A percentile compares a stretch with the other conserved stretches of the same genome.
These are phyloP conservation scores for Amanita fuliginea DNA, from an alignment of 768 basidiomycete genomes.

Conservation along the genomic window DNA sequence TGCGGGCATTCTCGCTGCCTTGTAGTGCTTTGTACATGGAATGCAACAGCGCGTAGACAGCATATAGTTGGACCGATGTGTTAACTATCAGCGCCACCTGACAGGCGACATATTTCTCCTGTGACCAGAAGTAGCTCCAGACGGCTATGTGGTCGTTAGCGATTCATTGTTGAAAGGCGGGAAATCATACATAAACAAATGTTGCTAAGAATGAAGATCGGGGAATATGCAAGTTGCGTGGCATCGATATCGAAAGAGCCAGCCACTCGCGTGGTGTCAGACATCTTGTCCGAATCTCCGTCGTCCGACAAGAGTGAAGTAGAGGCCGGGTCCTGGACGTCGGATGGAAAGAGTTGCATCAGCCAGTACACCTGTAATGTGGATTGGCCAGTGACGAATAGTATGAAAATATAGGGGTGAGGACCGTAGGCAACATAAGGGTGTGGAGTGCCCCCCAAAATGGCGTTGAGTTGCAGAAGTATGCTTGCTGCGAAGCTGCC, in stretches of 20 bases:
- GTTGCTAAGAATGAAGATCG: constrained; percentile 13
- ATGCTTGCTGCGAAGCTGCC: background rate
- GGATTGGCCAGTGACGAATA: background rate
- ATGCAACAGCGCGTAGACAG: constrained; percentile 20
- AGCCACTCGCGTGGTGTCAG: background rate
- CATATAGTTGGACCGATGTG: constrained; percentile 23
- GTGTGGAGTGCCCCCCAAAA: background rate
- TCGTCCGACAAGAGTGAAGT: background rate
- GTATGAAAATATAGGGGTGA: background rate
- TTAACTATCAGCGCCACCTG: constrained; percentile 18
- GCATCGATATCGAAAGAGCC: background rate
- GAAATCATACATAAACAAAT: constrained; percentile 12
- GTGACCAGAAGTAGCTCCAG: constrained; percentile 12
- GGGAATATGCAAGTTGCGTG: constrained; percentile 14
- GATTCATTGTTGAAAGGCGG: background rate
- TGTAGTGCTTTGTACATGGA: constrained; percentile 9
- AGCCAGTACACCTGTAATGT: constrained; percentile 3
- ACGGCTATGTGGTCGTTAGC: constrained; percentile 15
- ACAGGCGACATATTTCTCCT: constrained; percentile 10
- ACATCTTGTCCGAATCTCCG: background rate
- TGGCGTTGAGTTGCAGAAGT: background rate
- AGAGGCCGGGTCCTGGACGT: background rate
- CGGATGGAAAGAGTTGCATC: background rate
- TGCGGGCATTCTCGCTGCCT: constrained; percentile 18
- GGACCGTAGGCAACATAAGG: constrained; percentile 1